Percentiles rank a stretch among this genome's conserved stretches.
Conservation (phyloP, 305 asterid genomes). For the Rubia occidens region DNA sequence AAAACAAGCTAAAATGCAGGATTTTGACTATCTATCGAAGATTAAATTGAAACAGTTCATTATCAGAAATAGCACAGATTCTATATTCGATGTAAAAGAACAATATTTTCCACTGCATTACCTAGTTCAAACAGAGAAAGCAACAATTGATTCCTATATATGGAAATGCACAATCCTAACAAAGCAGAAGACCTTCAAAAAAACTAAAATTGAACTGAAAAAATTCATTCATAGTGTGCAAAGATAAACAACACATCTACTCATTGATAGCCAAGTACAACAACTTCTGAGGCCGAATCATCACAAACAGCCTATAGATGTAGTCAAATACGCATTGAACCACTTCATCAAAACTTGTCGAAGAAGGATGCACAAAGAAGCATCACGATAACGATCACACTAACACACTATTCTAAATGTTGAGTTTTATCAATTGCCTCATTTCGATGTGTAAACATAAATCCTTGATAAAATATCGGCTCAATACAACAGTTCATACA, state of each 20-base stretch:
- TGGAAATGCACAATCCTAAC: slow-evolving; percentile 4
- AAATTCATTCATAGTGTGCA: neutral
- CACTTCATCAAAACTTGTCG: slow-evolving; percentile 86
- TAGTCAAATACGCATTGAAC: slow-evolving; percentile 86
- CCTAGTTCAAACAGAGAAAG: neutral
- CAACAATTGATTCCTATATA: neutral
- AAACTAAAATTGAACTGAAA: neutral
- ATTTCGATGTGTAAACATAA: neutral
- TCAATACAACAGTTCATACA: neutral
- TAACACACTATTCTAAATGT: neutral
- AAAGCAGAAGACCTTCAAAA: neutral
- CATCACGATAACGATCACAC: slow-evolving; percentile 8
- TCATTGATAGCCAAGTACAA: slow-evolving; percentile 93
- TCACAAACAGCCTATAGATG: slow-evolving; percentile 83
- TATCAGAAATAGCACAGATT: too few species aligned
- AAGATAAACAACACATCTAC: slow-evolving; percentile 29
- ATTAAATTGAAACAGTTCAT: too few species aligned
- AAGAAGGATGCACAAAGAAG: slow-evolving; percentile 63
- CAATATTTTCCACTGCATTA: neutral
- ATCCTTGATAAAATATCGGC: neutral
- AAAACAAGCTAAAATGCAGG: neutral
- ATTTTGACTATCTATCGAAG: neutral
- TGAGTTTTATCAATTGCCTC: neutral
- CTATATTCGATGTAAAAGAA: neutral
- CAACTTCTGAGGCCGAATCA: slow-evolving; percentile 91